phyloP scores from a whole-genome alignment of 257 asterid genomes.

The Petunia secreta region DNA sequence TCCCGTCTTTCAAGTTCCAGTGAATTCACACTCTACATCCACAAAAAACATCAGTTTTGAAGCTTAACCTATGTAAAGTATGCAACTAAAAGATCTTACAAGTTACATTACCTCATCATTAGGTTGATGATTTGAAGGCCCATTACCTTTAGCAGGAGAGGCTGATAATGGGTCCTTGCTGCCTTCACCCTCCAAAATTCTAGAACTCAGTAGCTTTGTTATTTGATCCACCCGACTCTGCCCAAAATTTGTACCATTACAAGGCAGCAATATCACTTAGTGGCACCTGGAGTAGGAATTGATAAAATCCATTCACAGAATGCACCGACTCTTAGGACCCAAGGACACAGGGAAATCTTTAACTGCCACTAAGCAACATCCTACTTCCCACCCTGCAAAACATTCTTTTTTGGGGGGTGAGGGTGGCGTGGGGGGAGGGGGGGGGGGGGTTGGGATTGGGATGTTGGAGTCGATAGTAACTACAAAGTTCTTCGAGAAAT shows the following conservation, averaged over 20 bases:
- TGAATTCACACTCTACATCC: slow-evolving; percentile 50
- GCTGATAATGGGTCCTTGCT: slow-evolving; percentile 42
- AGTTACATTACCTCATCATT: slow-evolving; percentile 55
- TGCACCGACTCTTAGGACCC: slow-evolving; percentile 51
- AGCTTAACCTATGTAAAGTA: slow-evolving; percentile 29
- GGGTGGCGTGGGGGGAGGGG: too few species aligned
- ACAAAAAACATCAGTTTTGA: slow-evolving; percentile 29
- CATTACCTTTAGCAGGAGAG: slow-evolving; percentile 39
- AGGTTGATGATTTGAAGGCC: slow-evolving; percentile 51
- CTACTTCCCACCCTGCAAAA: slow-evolving; percentile 31
- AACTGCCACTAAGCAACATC: slow-evolving; percentile 42
- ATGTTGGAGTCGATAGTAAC: background rate
- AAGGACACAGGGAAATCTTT: slow-evolving; percentile 44
- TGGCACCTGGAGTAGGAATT: slow-evolving; percentile 58
- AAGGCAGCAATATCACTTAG: slow-evolving; percentile 72
- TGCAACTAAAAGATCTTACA: slow-evolving; percentile 22
- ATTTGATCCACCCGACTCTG: slow-evolving; percentile 93
- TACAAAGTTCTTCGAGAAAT: background rate
- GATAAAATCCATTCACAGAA: slow-evolving; percentile 61
- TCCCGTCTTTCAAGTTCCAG: slow-evolving; percentile 86
- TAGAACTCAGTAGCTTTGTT: slow-evolving; percentile 63
- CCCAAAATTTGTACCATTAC: slow-evolving; percentile 73
- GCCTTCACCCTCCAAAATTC: slow-evolving; percentile 53
- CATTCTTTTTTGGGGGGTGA: background rate
- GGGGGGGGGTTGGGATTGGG: background rate